Evolutionary conservation across 441 rosid genomes (phyloP), one percentile per base, ranked within the genome.

Genomic region (Theobroma grandiflorum): DNA sequence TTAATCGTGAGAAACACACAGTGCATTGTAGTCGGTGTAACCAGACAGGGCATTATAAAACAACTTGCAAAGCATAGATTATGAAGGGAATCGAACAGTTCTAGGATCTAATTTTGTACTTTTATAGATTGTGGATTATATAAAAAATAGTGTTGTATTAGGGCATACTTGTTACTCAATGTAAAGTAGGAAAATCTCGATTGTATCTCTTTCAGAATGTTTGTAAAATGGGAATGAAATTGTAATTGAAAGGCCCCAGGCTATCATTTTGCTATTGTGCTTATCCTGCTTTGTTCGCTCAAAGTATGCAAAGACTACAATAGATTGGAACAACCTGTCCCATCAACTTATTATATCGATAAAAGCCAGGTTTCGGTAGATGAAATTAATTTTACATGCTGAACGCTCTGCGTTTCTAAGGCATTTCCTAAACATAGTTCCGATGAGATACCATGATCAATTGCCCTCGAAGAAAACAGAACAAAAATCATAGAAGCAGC

Each of bases 41-140:
- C 85, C 90, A 87, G 82, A 90, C 89, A 10, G 91, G 93, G 8
- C 92, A 91, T 81, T 90, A 88, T 47, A 90, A 84, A 82, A 90
- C 92, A 71, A 91, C 93, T 22, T 91, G 90, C 90, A 89, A 91
- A 80, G 88, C 89, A 2, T 83, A 86, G 66, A 61, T 15, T 35
- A 57, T 83, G 75, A 85, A 82, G 55, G 45, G 84, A 3, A 83
- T 88, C 47, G 84, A 86, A 82, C 91, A 88, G 85, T 87, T 84
- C 83, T 86, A 82, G 86, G 76, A 72, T 35, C 31, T 72, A 53
- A 53, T 35, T 57, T 12, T 63, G 49, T 76, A 69, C 78, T 37
- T 75, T 62, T 71, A 68, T 66, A 71, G n/a, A 45, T 35, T 75
- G 71, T 75, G 84, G 47, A 67, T 64, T 59, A 62, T 40, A 62